These are phyloP conservation scores for Backusella luteola DNA, from an alignment of 192 early-diverging fungal genomes.

Conservation along the genomic window DNA sequence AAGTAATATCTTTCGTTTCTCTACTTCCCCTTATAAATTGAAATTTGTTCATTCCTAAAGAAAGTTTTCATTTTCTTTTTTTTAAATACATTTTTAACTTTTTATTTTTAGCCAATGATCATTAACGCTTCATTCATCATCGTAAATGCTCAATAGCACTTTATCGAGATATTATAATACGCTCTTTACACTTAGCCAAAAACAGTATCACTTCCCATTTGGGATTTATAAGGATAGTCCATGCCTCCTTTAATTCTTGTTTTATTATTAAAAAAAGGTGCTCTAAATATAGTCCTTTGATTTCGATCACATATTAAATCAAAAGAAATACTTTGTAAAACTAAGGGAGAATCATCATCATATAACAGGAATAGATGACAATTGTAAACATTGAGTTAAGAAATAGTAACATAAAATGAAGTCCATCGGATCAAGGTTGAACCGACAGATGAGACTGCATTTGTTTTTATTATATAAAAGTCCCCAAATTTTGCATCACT, in stretches of 20 bases:
- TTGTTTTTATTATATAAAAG: not conserved
- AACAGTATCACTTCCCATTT: not conserved
- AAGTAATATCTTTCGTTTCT: not conserved
- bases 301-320: not conserved
- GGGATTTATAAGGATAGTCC: not conserved
- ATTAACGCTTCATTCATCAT: not conserved
- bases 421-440: not conserved
- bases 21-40: not conserved
- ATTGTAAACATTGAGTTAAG: not conserved
- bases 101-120: not conserved
- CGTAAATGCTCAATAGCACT: not conserved
- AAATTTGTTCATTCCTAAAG: not conserved
- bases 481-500: too few species aligned
- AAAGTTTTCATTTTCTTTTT: not conserved
- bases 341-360: not conserved
- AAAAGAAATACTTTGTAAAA: not conserved
- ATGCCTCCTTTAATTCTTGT: not conserved
- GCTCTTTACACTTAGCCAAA: not conserved
- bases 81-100: not conserved
- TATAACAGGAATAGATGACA: not conserved
- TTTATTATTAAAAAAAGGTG: not conserved
- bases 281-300: not conserved
- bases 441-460: not conserved
- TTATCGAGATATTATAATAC: not conserved
- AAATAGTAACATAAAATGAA: not conserved